These are phyloP conservation scores for Kwoniella mangroviensis DNA, from an alignment of 768 basidiomycete species.

Conservation along the genomic window DNA sequence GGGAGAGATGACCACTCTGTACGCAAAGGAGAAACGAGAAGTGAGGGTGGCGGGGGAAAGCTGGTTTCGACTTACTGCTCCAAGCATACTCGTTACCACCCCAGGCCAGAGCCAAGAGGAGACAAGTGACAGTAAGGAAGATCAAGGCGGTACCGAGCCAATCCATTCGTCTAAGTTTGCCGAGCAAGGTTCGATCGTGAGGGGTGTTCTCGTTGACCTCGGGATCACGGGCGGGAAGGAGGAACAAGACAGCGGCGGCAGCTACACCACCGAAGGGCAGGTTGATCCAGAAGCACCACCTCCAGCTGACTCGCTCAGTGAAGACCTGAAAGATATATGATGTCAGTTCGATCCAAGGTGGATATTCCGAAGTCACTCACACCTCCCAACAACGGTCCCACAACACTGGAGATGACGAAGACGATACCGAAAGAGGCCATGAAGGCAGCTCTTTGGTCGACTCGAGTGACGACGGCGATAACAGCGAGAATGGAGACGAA, in stretches of 20 bases:
- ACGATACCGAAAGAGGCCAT: conserved; percentile 51
- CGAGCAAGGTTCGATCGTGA: conserved; percentile 27
- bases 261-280: conserved; percentile 53
- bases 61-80: conserved; percentile 56
- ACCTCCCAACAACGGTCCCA: conserved; percentile 58
- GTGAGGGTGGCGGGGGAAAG: no score
- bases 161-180: conserved; percentile 55
- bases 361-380: conserved; percentile 3
- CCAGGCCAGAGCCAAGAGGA: conserved; percentile 63
- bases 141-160: conserved; percentile 60
- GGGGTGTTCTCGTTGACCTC: conserved; percentile 38
- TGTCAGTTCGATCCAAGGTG: not conserved
- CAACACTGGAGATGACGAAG: conserved; percentile 51
- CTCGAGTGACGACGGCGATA: conserved; percentile 54
- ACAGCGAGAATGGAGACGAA: conserved; percentile 61
- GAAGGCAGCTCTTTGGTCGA: conserved; percentile 52
- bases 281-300: conserved; percentile 59
- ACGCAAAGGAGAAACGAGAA: no score
- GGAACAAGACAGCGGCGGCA: conserved; percentile 55
- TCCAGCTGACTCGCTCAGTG: conserved; percentile 58
- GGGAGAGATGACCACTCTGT: no score
- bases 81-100: conserved; percentile 63
- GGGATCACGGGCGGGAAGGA: conserved; percentile 55
- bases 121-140: conserved; percentile 58
- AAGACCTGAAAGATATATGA: conserved; percentile 22